A percentile compares a stretch with the other conserved stretches of the same genome.
phyloP scores from a whole-genome alignment of 2,329 filamentous ascomycete genomes.

The Stemphylium beticola region DNA sequence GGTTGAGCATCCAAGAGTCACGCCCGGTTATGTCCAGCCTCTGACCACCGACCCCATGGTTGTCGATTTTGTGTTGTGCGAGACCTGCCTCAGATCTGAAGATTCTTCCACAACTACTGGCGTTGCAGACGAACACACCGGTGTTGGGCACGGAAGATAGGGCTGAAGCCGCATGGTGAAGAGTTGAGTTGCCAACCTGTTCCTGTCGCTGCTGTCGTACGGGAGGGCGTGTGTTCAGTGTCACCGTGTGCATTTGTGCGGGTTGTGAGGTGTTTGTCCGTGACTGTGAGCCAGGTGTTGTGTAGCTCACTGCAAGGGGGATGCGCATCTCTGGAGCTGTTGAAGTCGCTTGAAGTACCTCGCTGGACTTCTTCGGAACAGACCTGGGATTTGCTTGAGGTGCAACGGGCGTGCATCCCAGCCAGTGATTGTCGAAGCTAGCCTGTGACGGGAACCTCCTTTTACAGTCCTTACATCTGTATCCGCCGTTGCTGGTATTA shows the following conservation, averaged over 20 bases:
- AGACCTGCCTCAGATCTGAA: slow-evolving; percentile 31
- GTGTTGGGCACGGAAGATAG: background rate
- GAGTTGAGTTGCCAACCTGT: too few species aligned
- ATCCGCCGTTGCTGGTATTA: slow-evolving; percentile 5
- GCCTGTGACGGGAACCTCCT: slow-evolving; percentile 23
- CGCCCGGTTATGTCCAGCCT: slow-evolving; percentile 26
- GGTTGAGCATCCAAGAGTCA: slow-evolving; percentile 32
- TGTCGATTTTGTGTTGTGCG: slow-evolving; percentile 27
- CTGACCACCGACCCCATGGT: slow-evolving; percentile 31
- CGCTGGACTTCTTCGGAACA: background rate
- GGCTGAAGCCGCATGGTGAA: background rate
- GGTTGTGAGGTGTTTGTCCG: background rate
- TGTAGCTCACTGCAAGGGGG: background rate
- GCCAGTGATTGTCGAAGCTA: slow-evolving; percentile 24
- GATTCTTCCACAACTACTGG: slow-evolving; percentile 17
- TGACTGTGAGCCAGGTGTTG: background rate
- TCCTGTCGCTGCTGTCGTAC: background rate
- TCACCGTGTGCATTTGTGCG: background rate
- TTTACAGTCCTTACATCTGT: slow-evolving; percentile 29
- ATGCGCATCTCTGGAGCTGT: background rate
- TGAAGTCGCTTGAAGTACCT: background rate
- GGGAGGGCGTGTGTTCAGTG: background rate
- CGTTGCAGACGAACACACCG: slow-evolving; percentile 15
- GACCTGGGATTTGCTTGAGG: background rate
- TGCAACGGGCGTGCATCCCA: slow-evolving; percentile 26